Evolutionary conservation across 768 basidiomycete species (phyloP).

Genomic region (Lyophyllum shimeji): DNA sequence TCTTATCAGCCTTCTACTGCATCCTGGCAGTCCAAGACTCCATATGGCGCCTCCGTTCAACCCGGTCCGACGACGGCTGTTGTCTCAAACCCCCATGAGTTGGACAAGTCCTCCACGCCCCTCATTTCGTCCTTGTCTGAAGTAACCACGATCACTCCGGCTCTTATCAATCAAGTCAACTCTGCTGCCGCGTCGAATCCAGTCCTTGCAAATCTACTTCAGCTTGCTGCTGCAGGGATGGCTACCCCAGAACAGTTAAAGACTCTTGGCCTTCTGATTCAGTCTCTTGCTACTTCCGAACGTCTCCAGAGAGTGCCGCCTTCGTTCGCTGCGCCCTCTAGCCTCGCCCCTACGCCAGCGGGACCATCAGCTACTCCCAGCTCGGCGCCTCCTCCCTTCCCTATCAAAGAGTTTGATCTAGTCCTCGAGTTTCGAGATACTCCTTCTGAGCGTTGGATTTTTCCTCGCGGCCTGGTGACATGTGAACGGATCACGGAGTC

Average conservation of each 20-base stretch:
- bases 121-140: conserved; percentile 45
- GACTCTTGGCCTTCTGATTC: conserved; percentile 71
- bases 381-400: conserved; percentile 17
- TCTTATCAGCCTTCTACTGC: conserved; percentile 24
- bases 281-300: conserved; percentile 50
- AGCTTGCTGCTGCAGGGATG: conserved; percentile 58
- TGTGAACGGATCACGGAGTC: conserved; percentile 41
- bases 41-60: conserved; percentile 22
- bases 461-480: conserved; percentile 59
- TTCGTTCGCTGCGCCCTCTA: conserved; percentile 1
- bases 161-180: conserved; percentile 64
- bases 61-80: not conserved
- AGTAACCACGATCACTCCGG: conserved; percentile 51
- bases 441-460: conserved; percentile 61
- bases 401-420: conserved; percentile 65
- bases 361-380: conserved; percentile 7
- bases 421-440: conserved; percentile 71
- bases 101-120: conserved; percentile 28
- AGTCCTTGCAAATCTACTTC: conserved; percentile 63
- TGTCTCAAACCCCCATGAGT: not conserved
- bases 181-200: conserved; percentile 66
- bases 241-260: conserved; percentile 67
- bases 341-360: conserved; percentile 12
- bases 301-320: conserved; percentile 16
- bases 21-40: conserved; percentile 28